These are phyloP conservation scores for Babesia caballi DNA, from an alignment of 169 alveolate species.

Conservation along the genomic window DNA sequence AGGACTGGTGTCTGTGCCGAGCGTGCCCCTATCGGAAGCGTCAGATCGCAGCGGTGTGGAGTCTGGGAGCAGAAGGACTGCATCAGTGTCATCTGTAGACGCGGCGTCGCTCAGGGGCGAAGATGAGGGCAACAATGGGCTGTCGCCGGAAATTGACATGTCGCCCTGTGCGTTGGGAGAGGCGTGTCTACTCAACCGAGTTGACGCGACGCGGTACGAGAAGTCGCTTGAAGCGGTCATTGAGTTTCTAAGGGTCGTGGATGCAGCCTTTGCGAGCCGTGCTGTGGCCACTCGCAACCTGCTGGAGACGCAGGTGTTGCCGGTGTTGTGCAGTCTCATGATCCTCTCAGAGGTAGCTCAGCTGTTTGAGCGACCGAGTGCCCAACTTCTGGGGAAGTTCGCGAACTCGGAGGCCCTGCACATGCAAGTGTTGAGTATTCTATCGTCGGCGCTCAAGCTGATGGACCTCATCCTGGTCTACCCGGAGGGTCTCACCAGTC, in stretches of 20 bases:
- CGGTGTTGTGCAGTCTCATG: constrained; percentile 20
- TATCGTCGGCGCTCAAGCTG: constrained; percentile 18
- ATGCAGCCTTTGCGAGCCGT: not conserved
- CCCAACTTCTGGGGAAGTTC: not conserved
- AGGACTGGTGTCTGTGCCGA: no score
- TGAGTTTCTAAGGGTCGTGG: constrained; percentile 11
- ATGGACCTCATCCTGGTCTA: constrained; percentile 27
- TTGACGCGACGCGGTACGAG: not conserved
- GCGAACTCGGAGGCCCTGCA: not conserved
- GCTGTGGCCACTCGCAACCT: constrained; percentile 20
- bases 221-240: not conserved
- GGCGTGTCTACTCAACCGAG: constrained; percentile 5
- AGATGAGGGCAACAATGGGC: not conserved
- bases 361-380: not conserved
- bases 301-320: constrained; percentile 42
- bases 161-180: constrained; percentile 32
- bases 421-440: not conserved
- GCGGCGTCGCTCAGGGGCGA: not conserved
- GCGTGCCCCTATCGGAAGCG: no score
- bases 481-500: constrained; percentile 8
- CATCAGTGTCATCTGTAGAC: not conserved
- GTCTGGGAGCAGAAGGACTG: not conserved
- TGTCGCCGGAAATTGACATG: not conserved
- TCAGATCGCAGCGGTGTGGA: not conserved
- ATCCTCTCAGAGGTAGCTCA: not conserved